Evolutionary conservation across 2,329 filamentous ascomycete genomes (phyloP).

Genomic region (Grosmannia penicillata): DNA sequence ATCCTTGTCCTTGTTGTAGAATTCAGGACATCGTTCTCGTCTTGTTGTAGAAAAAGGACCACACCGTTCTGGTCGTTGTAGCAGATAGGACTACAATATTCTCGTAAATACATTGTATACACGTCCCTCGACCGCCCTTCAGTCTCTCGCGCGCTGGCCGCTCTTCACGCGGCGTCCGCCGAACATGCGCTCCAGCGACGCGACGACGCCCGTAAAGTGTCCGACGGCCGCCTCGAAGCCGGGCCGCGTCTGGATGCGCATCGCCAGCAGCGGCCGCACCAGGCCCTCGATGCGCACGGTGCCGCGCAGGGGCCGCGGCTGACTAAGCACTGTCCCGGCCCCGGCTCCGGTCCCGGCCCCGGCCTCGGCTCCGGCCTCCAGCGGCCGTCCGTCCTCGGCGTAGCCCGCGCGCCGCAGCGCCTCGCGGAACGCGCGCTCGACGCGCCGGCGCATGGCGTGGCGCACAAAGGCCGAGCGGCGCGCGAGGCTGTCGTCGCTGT

Average conservation of each 20-base stretch:
- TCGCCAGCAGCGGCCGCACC: conserved; percentile 1
- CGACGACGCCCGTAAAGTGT: conserved; percentile 6
- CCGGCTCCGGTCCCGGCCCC: too few relatives aligned
- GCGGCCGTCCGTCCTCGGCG: conserved; percentile 8
- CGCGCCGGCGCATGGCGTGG: conserved; percentile 3
- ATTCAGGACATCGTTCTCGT: too few relatives aligned
- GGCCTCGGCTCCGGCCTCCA: neutral
- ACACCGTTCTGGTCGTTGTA: too few relatives aligned
- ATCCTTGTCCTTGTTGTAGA: too few relatives aligned
- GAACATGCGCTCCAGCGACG: conserved; percentile 5
- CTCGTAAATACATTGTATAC: too few relatives aligned
- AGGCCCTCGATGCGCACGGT: conserved; percentile 7
- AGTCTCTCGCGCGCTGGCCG: neutral
- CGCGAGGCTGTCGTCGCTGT: neutral
- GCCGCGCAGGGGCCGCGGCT: conserved; percentile 7
- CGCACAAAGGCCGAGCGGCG: conserved; percentile 2
- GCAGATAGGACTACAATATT: too few relatives aligned
- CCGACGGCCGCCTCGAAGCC: conserved; percentile 4
- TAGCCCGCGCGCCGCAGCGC: conserved; percentile 13
- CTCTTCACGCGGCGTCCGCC: neutral
- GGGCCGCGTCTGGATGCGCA: too few relatives aligned
- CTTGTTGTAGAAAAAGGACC: too few relatives aligned
- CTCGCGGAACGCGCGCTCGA: conserved; percentile 9
- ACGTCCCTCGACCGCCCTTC: too few relatives aligned
- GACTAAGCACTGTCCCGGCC: neutral